Evolutionary conservation across 2,329 filamentous ascomycete genomes (phyloP).

Genomic region (Pseudocercospora macadamiae): DNA sequence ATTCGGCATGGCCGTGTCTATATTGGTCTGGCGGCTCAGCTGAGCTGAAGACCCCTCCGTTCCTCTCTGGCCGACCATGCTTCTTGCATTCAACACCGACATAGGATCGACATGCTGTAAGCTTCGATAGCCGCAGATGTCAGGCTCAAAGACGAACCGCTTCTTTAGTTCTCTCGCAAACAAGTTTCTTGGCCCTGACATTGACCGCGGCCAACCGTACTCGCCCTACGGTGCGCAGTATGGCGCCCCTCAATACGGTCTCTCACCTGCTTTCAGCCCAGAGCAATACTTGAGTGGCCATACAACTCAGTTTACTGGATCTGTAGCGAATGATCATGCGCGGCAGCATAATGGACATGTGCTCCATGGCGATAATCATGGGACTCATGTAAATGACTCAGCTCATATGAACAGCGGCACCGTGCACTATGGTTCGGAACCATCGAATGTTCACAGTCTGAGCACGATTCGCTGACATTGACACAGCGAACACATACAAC

Average conservation of each 20-base stretch:
- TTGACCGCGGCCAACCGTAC: constrained; percentile 3
- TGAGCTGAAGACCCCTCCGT: not conserved
- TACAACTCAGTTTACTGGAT: constrained; percentile 3
- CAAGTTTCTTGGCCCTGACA: constrained; percentile 6
- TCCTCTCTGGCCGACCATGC: not conserved
- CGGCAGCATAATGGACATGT: constrained; percentile 10
- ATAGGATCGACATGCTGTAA: constrained; percentile 6
- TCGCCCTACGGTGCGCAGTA: constrained; percentile 3
- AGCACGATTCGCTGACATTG: no score
- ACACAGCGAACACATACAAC: constrained; percentile 14
- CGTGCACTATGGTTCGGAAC: constrained; percentile 4
- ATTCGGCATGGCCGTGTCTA: no score
- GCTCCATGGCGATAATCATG: constrained; percentile 13
- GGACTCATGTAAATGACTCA: constrained; percentile 10
- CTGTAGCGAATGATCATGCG: constrained; percentile 1
- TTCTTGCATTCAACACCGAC: not conserved
- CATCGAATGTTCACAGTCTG: not conserved
- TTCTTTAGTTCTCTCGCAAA: constrained; percentile 11
- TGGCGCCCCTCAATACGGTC: constrained; percentile 3
- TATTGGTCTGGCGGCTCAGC: no score
- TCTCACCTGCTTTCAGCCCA: not conserved
- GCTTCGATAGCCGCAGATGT: constrained; percentile 7
- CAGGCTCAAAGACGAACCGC: constrained; percentile 15
- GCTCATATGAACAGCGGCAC: constrained; percentile 3
- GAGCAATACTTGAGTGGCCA: constrained; percentile 5